phyloP scores from a whole-genome alignment of 2,329 filamentous ascomycete genomes.

The Microdochium paspali region DNA sequence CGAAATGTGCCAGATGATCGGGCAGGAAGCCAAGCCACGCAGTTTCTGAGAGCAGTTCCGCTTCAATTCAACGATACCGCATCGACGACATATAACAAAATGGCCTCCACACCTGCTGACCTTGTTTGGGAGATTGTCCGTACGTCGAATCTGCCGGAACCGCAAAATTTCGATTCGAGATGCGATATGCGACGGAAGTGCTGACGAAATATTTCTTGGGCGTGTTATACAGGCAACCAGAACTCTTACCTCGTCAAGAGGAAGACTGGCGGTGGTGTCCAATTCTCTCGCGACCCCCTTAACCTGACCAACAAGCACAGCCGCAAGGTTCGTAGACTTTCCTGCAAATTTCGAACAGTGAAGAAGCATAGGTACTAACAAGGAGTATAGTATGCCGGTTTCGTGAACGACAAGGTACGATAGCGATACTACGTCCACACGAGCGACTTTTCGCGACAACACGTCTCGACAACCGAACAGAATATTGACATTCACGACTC shows the following conservation, averaged over 20 bases:
- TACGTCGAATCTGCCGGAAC: slow-evolving; percentile 43
- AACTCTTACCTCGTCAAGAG: slow-evolving; percentile 93
- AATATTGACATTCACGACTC: slow-evolving; percentile 15
- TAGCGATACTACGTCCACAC: slow-evolving; percentile 1
- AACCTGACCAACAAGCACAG: slow-evolving; percentile 89
- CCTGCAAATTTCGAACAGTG: slow-evolving; percentile 1
- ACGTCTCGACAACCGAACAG: not conserved
- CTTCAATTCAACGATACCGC: slow-evolving; percentile 2
- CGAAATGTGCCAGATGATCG: slow-evolving; percentile 3
- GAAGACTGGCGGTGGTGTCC: slow-evolving; percentile 65
- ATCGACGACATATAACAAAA: slow-evolving; percentile 35
- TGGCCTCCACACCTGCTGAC: slow-evolving; percentile 50
- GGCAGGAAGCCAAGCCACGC: not conserved
- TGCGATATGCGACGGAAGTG: not conserved
- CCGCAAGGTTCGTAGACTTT: slow-evolving; percentile 62
- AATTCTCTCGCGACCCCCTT: slow-evolving; percentile 89
- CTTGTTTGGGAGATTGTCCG: slow-evolving; percentile 92
- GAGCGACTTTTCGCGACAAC: slow-evolving; percentile 2
- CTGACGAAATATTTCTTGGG: slow-evolving; percentile 9
- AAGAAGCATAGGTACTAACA: slow-evolving; percentile 22
- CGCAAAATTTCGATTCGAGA: not conserved
- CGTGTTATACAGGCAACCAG: slow-evolving; percentile 55
- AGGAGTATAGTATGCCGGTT: slow-evolving; percentile 69
- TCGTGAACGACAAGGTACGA: slow-evolving; percentile 84
- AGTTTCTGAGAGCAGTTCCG: not conserved